These are phyloP conservation scores for Dictyostelium firmibasis DNA, from an alignment of 78 protist species.

Conservation along the genomic window DNA sequence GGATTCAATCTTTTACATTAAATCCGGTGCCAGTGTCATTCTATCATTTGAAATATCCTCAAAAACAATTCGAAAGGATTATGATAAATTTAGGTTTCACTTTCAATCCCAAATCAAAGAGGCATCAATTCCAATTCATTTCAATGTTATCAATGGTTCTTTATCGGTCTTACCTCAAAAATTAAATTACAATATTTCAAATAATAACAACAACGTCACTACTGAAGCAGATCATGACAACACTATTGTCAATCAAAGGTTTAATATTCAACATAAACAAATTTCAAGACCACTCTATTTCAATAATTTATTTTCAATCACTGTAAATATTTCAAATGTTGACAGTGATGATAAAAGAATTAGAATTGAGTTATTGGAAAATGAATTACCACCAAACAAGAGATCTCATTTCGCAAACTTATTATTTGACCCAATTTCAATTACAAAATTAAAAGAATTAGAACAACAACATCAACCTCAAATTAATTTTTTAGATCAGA, in stretches of 20 bases:
- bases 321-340: conserved; percentile 17
- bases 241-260: not conserved
- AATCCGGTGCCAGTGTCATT: not conserved
- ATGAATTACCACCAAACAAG: conserved; percentile 4
- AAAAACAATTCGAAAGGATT: not conserved
- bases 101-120: not conserved
- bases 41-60: not conserved
- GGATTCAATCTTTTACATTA: not conserved
- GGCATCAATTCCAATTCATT: not conserved
- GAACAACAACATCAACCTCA: not conserved
- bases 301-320: not conserved
- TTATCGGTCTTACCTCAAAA: not conserved
- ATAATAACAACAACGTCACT: not conserved
- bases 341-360: not conserved
- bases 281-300: not conserved
- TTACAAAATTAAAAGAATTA: not conserved
- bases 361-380: not conserved
- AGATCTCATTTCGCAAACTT: conserved; percentile 59
- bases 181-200: not conserved
- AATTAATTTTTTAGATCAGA: not conserved
- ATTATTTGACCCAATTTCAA: conserved; percentile 20
- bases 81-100: not conserved
- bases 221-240: not conserved
- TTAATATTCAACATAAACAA: not conserved
- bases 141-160: not conserved